phyloP scores from a whole-genome alignment of 345 rosid species.

The Citrus reticulata region DNA sequence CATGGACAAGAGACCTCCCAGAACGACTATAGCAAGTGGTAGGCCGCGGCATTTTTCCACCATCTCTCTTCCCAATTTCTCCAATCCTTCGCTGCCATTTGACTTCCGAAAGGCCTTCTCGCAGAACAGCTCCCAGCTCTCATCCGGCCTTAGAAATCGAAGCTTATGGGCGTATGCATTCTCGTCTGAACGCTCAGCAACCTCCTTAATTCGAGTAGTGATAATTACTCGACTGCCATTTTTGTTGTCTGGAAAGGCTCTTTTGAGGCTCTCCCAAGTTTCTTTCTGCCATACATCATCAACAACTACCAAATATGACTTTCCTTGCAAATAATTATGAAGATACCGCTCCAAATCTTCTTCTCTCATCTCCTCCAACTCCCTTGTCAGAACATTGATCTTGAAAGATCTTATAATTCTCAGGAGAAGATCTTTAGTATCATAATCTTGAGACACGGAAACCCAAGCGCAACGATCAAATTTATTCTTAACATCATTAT shows the following conservation, averaged over 20 bases:
- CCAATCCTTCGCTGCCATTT: neutral
- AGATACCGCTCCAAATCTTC: neutral
- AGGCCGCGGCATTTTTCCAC: neutral
- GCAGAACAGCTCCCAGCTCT: slow-evolving; percentile 2
- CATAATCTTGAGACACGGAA: slow-evolving; percentile 24
- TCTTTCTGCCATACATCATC: slow-evolving; percentile 2
- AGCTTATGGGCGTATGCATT: neutral
- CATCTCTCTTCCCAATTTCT: neutral
- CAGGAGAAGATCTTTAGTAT: slow-evolving; percentile 5
- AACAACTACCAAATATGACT: neutral
- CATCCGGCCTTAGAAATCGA: slow-evolving; percentile 3
- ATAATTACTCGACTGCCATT: neutral
- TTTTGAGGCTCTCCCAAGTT: neutral
- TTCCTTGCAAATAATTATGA: neutral
- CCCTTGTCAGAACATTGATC: neutral
- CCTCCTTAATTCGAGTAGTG: neutral
- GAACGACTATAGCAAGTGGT: neutral
- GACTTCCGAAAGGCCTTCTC: neutral
- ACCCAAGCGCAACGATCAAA: slow-evolving; percentile 9
- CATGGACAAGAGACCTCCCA: neutral
- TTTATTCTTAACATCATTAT: neutral
- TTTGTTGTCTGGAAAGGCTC: neutral
- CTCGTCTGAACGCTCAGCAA: neutral
- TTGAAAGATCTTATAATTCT: neutral
- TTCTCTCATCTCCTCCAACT: neutral